Percentiles rank a stretch among this genome's conserved stretches.
Conservation (phyloP, 306 rosid genomes). For the Cucurbita argyrosperma region DNA sequence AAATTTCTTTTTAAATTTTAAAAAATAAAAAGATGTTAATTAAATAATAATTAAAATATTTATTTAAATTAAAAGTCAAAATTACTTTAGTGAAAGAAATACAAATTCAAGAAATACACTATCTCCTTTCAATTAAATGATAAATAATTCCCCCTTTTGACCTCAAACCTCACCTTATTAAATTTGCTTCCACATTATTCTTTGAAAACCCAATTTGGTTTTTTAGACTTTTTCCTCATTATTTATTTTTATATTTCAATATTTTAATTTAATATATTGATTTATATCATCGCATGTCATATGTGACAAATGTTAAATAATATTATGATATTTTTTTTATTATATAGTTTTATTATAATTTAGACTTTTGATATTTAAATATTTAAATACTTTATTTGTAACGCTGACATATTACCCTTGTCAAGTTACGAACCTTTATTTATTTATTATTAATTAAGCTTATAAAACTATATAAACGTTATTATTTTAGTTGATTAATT, state of each 20-base stretch:
- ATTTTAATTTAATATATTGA: not conserved
- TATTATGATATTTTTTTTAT: not conserved
- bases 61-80: not conserved
- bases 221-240: not conserved
- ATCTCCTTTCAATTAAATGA: not conserved
- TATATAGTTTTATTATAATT: not conserved
- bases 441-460: no score
- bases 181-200: not conserved
- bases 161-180: not conserved
- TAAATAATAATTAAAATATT: not conserved
- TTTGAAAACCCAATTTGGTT: not conserved
- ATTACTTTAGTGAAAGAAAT: not conserved
- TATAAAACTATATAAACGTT: no score
- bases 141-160: not conserved
- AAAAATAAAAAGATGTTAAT: not conserved
- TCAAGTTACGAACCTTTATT: not conserved
- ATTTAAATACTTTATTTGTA: not conserved
- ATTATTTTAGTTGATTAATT: no score
- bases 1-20: not conserved
- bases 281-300: not conserved
- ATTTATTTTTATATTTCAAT: not conserved
- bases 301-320: not conserved
- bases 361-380: not conserved
- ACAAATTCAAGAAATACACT: constrained; percentile 2
- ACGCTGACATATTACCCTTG: not conserved